Percentiles rank a stretch among this genome's conserved stretches.
phyloP scores from a whole-genome alignment of 768 basidiomycete species.

The Panellus pusillus region DNA sequence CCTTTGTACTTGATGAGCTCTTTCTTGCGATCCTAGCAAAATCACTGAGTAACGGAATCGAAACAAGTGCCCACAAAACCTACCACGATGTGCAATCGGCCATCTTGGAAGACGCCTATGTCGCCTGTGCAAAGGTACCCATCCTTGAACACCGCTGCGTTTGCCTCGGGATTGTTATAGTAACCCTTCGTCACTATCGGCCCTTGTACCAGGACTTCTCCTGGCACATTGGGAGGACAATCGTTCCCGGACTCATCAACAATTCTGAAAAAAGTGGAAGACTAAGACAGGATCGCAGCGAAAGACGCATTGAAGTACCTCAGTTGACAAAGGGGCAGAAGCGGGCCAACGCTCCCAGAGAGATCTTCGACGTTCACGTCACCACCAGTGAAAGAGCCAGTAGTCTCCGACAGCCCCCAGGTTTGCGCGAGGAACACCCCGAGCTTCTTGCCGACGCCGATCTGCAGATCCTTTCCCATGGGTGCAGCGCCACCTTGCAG shows the following conservation, averaged over 20 bases:
- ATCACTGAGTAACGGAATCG: not conserved
- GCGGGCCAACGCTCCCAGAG: slow-evolving; percentile 8
- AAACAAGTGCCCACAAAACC: not conserved
- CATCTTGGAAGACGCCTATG: slow-evolving; percentile 13
- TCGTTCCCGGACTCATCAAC: slow-evolving; percentile 14
- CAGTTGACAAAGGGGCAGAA: not conserved
- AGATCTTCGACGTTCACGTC: slow-evolving; percentile 7
- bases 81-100: slow-evolving; percentile 12
- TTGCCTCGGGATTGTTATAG: slow-evolving; percentile 17
- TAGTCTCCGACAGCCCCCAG: slow-evolving; percentile 16
- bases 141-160: slow-evolving; percentile 15
- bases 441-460: slow-evolving; percentile 9
- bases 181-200: slow-evolving; percentile 22
- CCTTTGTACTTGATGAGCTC: slow-evolving; percentile 24
- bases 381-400: slow-evolving; percentile 4
- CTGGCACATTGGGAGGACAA: slow-evolving; percentile 12
- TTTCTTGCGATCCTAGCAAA: slow-evolving; percentile 24
- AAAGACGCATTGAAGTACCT: not conserved
- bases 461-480: slow-evolving; percentile 12
- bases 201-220: slow-evolving; percentile 12
- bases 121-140: slow-evolving; percentile 22
- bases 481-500: slow-evolving; percentile 14
- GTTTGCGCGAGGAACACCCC: slow-evolving; percentile 13
- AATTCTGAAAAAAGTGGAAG: not conserved
- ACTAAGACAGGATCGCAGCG: not conserved